phyloP scores from a whole-genome alignment of 768 basidiomycete species.

The Terana coerulea region DNA sequence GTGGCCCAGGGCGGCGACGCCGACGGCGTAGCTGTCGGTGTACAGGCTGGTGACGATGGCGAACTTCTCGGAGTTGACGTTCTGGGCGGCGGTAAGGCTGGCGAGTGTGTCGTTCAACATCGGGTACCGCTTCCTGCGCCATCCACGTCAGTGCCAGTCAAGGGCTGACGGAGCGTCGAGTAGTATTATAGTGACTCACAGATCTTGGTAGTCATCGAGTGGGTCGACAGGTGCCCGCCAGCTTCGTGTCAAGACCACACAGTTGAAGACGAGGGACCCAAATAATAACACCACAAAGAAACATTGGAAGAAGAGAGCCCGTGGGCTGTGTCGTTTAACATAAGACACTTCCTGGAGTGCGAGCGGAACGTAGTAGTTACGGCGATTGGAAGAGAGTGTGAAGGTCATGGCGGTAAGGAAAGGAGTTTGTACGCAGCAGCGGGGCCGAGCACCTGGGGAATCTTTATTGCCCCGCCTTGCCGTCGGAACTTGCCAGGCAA shows the following conservation, averaged over 20 bases:
- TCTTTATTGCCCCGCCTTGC: too few relatives aligned
- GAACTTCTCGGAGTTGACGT: constrained; percentile 5
- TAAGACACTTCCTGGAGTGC: too few relatives aligned
- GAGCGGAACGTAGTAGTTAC: too few relatives aligned
- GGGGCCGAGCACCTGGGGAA: too few relatives aligned
- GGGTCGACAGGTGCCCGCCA: not conserved
- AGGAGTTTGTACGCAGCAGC: too few relatives aligned
- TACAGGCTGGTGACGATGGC: constrained; percentile 31
- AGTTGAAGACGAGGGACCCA: constrained; percentile 1
- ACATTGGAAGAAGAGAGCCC: too few relatives aligned
- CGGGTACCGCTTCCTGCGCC: not conserved
- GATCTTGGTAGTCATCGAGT: constrained; percentile 5
- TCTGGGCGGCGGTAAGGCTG: not conserved
- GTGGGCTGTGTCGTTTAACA: too few relatives aligned
- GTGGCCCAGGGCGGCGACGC: constrained; percentile 30
- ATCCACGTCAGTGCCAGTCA: not conserved
- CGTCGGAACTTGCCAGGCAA: too few relatives aligned
- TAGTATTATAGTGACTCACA: not conserved
- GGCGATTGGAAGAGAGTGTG: too few relatives aligned
- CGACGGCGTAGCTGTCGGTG: constrained; percentile 28
- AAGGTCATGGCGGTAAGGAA: too few relatives aligned
- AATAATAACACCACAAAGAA: not conserved
- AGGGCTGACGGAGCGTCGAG: not conserved
- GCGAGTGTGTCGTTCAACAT: not conserved
- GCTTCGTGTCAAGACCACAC: not conserved